phyloP scores from a whole-genome alignment of 2,329 filamentous ascomycete genomes.

The Rugonectria rugulosa region DNA sequence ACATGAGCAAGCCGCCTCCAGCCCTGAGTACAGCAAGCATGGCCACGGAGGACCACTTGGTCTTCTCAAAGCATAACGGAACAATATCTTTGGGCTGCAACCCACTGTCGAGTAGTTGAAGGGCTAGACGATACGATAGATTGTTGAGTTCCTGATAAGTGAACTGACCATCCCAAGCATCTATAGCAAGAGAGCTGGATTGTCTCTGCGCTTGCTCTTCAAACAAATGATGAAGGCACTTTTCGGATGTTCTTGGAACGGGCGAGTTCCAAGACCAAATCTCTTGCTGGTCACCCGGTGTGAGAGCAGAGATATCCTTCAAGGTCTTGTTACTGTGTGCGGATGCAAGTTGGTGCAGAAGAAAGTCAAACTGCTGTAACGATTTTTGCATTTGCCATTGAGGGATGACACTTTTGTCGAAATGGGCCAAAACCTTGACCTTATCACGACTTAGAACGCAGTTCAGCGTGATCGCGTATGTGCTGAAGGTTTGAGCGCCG shows the following conservation, averaged over 20 bases:
- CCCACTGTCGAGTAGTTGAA: background rate
- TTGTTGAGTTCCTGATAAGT: background rate
- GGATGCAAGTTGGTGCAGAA: background rate
- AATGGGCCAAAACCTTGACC: background rate
- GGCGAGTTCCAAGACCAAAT: background rate
- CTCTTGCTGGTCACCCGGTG: background rate
- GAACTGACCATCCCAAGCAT: background rate
- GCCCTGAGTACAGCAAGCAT: constrained; percentile 19
- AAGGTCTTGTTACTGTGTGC: background rate
- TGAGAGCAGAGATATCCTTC: background rate
- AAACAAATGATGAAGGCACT: background rate
- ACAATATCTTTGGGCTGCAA: background rate
- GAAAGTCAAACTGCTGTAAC: background rate
- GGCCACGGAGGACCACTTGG: constrained; percentile 18
- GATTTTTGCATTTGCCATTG: background rate
- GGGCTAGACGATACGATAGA: background rate
- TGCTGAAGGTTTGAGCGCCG: background rate
- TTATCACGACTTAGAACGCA: background rate
- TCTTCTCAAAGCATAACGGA: constrained; percentile 21
- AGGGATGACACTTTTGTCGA: background rate
- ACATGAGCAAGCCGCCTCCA: constrained; percentile 2
- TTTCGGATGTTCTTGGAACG: background rate
- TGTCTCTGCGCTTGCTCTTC: background rate
- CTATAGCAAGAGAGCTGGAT: background rate
- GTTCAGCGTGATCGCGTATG: background rate